These are phyloP conservation scores for Geranium incanum DNA, from an alignment of 441 rosid species.

Conservation along the genomic window DNA sequence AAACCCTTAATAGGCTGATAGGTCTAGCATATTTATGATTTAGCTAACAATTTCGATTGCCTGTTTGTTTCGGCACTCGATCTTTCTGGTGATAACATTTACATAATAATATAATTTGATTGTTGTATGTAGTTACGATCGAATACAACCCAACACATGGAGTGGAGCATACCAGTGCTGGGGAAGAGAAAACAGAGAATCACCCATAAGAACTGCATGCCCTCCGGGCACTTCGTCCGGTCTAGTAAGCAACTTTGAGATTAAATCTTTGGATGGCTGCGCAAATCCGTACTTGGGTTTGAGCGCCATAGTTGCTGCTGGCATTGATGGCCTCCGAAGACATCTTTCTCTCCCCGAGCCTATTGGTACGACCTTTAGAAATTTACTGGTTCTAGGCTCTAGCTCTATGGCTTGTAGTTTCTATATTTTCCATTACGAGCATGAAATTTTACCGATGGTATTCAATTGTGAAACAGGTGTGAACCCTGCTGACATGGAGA, in stretches of 20 bases:
- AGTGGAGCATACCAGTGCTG: slow-evolving; percentile 93
- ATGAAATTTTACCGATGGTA: neutral
- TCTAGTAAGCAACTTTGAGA: slow-evolving; percentile 84
- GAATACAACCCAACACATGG: slow-evolving; percentile 83
- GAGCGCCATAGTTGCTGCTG: slow-evolving; percentile 70
- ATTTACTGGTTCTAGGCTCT: neutral
- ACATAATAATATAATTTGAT: neutral
- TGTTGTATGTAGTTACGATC: slow-evolving; percentile 59
- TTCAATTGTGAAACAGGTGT: slow-evolving; percentile 36
- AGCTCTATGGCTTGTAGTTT: neutral
- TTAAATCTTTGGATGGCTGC: slow-evolving; percentile 81
- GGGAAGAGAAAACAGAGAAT: slow-evolving; percentile 94
- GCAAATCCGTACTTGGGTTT: slow-evolving; percentile 82
- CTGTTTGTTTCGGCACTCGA: slow-evolving; percentile 2
- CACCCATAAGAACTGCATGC: slow-evolving; percentile 74
- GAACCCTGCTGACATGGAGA: slow-evolving; percentile 53
- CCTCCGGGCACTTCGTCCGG: slow-evolving; percentile 80
- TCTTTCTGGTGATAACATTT: too few species aligned
- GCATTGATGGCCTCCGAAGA: slow-evolving; percentile 77
- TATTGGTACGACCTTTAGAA: slow-evolving; percentile 38
- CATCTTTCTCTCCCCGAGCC: slow-evolving; percentile 68
- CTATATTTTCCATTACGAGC: neutral
- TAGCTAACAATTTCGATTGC: neutral
- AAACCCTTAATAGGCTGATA: too few species aligned
- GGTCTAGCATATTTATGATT: too few species aligned